Percentiles rank a stretch among this genome's conserved stretches.
These are phyloP conservation scores for Hansenula sp. DNA, from an alignment of 1,139 yeast species.

Conservation along the genomic window DNA sequence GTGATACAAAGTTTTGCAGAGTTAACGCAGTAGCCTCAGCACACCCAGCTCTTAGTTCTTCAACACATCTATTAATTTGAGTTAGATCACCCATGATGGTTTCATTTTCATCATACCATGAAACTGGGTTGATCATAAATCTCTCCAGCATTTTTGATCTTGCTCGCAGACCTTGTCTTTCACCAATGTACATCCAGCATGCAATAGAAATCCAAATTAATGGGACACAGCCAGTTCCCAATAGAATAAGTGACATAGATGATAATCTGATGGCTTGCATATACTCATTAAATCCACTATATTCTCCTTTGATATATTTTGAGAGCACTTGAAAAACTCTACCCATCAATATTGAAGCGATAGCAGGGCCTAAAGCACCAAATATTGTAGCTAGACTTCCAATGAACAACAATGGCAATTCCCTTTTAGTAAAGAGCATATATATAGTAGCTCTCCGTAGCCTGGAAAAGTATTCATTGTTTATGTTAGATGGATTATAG, in stretches of 20 bases:
- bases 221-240: constrained; percentile 53
- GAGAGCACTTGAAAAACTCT: constrained; percentile 53
- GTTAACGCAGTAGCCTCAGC: constrained; percentile 65
- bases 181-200: constrained; percentile 72
- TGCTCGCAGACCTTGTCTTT: constrained; percentile 59
- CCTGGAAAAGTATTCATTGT: constrained; percentile 5
- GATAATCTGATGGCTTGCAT: constrained; percentile 40
- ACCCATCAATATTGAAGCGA: constrained; percentile 65
- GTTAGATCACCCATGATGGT: constrained; percentile 60
- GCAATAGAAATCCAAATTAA: constrained; percentile 54
- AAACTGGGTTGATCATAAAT: constrained; percentile 35
- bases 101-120: constrained; percentile 58
- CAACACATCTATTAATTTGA: constrained; percentile 70
- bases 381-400: constrained; percentile 26
- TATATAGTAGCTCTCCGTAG: constrained; percentile 13
- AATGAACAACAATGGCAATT: constrained; percentile 7
- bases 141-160: constrained; percentile 39
- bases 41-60: constrained; percentile 68
- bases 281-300: constrained; percentile 30
- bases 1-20: constrained; percentile 47
- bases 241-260: constrained; percentile 50
- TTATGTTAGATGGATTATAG: background rate
- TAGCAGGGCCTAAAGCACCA: constrained; percentile 56
- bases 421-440: constrained; percentile 17
- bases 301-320: constrained; percentile 30